Evolutionary conservation across 176 grass and related monocot species (phyloP).

Genomic region (Carex littledalei): DNA sequence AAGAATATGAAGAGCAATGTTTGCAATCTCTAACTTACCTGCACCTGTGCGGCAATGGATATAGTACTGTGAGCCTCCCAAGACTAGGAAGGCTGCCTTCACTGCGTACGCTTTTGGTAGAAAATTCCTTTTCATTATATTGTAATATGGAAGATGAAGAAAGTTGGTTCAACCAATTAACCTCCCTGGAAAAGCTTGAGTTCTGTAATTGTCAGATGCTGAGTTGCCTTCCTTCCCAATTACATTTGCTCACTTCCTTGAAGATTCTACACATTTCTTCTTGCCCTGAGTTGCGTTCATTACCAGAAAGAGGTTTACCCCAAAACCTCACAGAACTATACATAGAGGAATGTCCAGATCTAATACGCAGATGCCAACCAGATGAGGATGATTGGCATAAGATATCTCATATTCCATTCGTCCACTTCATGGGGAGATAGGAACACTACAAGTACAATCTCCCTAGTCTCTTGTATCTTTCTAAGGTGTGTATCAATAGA

Average conservation of each 20-base stretch:
- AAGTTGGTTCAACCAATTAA: no score
- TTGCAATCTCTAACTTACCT: slow-evolving; percentile 2
- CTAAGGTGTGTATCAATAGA: no score
- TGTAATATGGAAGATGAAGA: no score
- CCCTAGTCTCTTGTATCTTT: no score
- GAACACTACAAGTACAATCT: no score
- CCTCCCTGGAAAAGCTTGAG: slow-evolving; percentile 13
- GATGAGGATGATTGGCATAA: background rate
- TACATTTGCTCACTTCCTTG: background rate
- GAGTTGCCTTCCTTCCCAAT: background rate
- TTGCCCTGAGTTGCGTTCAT: no score
- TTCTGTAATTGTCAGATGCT: background rate
- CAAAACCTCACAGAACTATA: background rate
- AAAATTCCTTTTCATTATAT: no score
- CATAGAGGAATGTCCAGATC: background rate
- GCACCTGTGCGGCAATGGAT: no score
- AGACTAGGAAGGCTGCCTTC: background rate
- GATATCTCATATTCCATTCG: slow-evolving; percentile 3
- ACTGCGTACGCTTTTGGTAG: background rate
- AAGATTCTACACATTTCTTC: background rate
- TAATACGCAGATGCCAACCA: background rate
- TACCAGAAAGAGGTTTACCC: no score
- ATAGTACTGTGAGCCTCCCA: no score
- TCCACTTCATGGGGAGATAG: background rate
- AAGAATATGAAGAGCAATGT: background rate